Evolutionary conservation across 495 filamentous ascomycete species (phyloP), one percentile per base, ranked within the genome.

Genomic region (Xylaria bambusicola): DNA sequence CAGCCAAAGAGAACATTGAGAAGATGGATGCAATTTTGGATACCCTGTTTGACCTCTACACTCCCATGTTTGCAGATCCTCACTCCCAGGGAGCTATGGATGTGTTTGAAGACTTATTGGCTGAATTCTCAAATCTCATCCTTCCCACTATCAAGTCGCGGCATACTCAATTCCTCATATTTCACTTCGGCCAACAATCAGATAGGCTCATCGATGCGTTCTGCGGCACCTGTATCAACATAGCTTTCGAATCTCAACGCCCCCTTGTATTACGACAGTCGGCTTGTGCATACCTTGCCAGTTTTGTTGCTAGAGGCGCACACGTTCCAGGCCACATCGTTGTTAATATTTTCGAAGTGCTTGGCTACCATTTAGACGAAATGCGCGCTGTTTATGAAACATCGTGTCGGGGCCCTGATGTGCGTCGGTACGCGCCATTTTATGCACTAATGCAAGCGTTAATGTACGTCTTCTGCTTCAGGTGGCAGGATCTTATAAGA

Each of bases 391-490:
- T 84, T 26, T 84, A 88, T 66, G 85, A 95, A 65, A 65, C 72
- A 7, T 78, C 73, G 36, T 95, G 91, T 71, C 86, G 82, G 13
- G 91, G 90, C 1, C 93, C 94, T 0, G 92, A 98, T 72, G 84
- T 93, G 24, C 84, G 86, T 42, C 86, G 86, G 31, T 97, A 92
- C 68, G 82, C 83, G 17, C 82, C 89, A 6, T 97, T 95, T 73
- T 98, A 99, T 74, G 86, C 88, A 6, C 85, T 90, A 42, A 84
- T 86, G n/a, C 93, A 98, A 71, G 93, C 93, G 5, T 67, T 92
- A 4, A 79, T 92, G 31, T 96, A 97, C 76, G 96, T 98, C 50
- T 99, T 97, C 80, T 99, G 94, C 78, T 99, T 97, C 80, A 87
- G 95, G 38, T 98, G 93, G 93, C 86, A 89, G 36, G 93, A 97